Evolutionary conservation across 1,284 basidiomycete species (phyloP), one percentile per base, ranked within the genome.

Genomic region (Marasmius oreades): DNA sequence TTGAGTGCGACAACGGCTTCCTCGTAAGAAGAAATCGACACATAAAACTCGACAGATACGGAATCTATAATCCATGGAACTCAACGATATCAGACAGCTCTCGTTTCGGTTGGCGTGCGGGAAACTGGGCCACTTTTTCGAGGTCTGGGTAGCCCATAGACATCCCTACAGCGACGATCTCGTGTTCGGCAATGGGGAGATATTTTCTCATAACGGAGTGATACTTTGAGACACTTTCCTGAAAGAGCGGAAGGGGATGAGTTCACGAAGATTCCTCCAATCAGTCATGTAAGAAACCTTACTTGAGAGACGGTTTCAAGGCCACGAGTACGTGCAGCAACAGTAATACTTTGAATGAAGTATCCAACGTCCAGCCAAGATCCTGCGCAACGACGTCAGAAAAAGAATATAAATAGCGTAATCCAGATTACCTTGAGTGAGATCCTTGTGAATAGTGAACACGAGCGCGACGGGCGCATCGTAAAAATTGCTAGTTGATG

Each of bases 291-390:
- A n/a, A n/a, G n/a, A n/a, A 10, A 31, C 26, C 14, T 51, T 20
- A 60, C 61, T 51, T 56, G 57, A 5, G 55, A 43, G 26, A 61
- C 55, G 6, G 58, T 61, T 37, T 63, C 62, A 5, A 64, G 58
- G n/a, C 62, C 63, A 14, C 63, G 62, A 28, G 63, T 58, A 31
- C 60, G 58, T 5, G 62, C 58, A 50, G 59, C 61, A n/a, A 64
- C 55, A 16, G 51, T 60, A 7, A 63, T 61, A 37, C 60, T 60
- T 42, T 63, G 61, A 33, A 63, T 43, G 44, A 64, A 64, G 48
- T 61, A 62, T 37, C 51, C 54, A 2, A 64, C 58, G 33, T 64
- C 61, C 4, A 62, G n/a, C 62, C 62, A 64, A 12, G 61, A 64
- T 23, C 58, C 62, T 63, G 22, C 33, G 14, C 3, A 2, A 24